These are phyloP conservation scores for Vaccinium myrtillus DNA, from an alignment of 148 eudicot genomes.

Conservation along the genomic window DNA sequence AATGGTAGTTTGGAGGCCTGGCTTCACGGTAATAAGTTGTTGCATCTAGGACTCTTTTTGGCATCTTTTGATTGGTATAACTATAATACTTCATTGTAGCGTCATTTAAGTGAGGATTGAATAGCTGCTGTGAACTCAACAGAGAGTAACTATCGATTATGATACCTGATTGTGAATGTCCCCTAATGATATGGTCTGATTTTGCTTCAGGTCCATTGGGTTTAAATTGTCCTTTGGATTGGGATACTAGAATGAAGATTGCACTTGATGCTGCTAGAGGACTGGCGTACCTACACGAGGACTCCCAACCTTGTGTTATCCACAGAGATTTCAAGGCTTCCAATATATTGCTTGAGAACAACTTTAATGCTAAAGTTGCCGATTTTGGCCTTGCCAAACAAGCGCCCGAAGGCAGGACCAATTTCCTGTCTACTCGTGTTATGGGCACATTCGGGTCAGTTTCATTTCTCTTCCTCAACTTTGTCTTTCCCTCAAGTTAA, in stretches of 20 bases:
- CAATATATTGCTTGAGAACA: constrained; percentile 86
- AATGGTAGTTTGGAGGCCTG: constrained; percentile 95
- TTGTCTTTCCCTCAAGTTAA: constrained; percentile 1
- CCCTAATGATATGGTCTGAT: neutral
- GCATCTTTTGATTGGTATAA: neutral
- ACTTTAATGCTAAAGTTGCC: constrained; percentile 90
- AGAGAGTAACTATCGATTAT: neutral
- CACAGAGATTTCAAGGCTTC: constrained; percentile 97
- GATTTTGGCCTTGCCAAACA: constrained; percentile 97
- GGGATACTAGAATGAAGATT: constrained; percentile 95
- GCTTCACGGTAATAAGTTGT: constrained; percentile 76
- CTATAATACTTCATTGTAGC: neutral
- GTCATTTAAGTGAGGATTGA: neutral
- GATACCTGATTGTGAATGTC: neutral
- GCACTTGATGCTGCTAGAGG: constrained; percentile 99
- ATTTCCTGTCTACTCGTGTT: constrained; percentile 84
- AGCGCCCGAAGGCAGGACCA: constrained; percentile 89
- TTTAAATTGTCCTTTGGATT: constrained; percentile 84
- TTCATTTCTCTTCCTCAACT: constrained; percentile 13
- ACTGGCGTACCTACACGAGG: constrained; percentile 96
- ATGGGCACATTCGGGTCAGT: constrained; percentile 99
- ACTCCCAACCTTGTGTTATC: constrained; percentile 93
- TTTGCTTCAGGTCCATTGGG: constrained; percentile 69
- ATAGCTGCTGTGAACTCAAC: constrained; percentile 3
- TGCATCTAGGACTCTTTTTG: neutral